Percentiles rank a stretch among this genome's conserved stretches.
phyloP scores from a whole-genome alignment of 169 alveolate species.

The Plasmodium adleri region DNA sequence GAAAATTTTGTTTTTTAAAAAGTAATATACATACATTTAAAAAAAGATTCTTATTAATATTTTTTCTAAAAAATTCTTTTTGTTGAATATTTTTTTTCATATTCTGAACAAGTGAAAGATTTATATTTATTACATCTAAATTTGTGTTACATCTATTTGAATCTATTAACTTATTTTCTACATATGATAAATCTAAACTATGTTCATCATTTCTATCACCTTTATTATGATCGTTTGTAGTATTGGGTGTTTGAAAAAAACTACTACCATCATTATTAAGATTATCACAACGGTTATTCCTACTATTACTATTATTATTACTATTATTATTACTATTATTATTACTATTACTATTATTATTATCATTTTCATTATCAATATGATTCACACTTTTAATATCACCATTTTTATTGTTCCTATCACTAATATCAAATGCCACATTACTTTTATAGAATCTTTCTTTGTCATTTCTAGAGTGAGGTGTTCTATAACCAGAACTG shows the following conservation, averaged over 20 bases:
- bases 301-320: background rate
- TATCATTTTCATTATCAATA: background rate
- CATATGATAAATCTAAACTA: too few species aligned
- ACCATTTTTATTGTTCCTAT: background rate
- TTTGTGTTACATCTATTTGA: background rate
- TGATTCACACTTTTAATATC: background rate
- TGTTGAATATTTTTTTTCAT: slow-evolving; percentile 44
- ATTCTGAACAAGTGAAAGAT: slow-evolving; percentile 19
- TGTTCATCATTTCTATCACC: too few species aligned
- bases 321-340: background rate
- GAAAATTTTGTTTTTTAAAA: slow-evolving; percentile 20
- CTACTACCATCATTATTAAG: too few species aligned
- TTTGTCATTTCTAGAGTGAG: background rate
- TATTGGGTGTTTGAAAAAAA: too few species aligned
- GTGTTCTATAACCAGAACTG: background rate
- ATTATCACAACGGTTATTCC: too few species aligned
- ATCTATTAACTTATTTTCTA: too few species aligned
- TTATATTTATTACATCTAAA: background rate
- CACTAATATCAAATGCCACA: too few species aligned
- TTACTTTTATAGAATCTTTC: background rate
- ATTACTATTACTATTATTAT: background rate
- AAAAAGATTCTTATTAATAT: slow-evolving; percentile 10
- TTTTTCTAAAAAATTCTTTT: slow-evolving; percentile 44
- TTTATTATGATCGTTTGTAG: too few species aligned
- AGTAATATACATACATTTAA: slow-evolving; percentile 24